Evolutionary conservation across 441 rosid genomes (phyloP), one percentile per base, ranked within the genome.

Genomic region (Populus tomentosa): DNA sequence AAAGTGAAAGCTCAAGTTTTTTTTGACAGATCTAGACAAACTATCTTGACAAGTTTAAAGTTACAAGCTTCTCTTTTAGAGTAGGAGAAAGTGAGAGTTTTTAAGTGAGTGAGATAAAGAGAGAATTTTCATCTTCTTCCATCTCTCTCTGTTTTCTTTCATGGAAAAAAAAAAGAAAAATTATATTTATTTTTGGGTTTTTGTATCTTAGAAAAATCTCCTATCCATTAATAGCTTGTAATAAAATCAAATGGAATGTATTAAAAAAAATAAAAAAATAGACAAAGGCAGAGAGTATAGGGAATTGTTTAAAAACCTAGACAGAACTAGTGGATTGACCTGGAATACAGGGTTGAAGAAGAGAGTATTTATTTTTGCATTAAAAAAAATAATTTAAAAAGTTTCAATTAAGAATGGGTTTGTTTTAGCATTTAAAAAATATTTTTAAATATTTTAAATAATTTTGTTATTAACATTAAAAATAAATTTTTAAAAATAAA

Each of bases 71-170:
- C 33, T 46, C 56, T 46, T 46, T 46, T 46, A 46, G 69, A 7
- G 28, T 3, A 28, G 13, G 81, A 61, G 59, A 85, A 40, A 77
- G 68, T 23, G 79, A 72, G 71, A 70, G 67, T 64, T 76, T 71
- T 26, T 32, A 62, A 20, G 38, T 81, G 79, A 82, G 76, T 70
- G 74, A 83, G 69, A 85, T 77, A 85, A 72, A 68, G 78, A 83
- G 77, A 79, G 84, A 73, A 84, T 70, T 77, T 86, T 14, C 87
- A 84, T 78, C 85, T 78, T 76, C 90, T 83, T 83, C 87, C 90
- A 75, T 62, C 71, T 70, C 46, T 30, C 6, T 14, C 67, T 50
- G 10, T 40, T 72, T 24, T 56, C 81, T 74, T 72, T 81, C 82
- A 66, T 53, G 81, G 74, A 69, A 84, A 83, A 83, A 75, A 75